phyloP scores from a whole-genome alignment of 192 early-diverging fungal species.

The Helicostylum pulchrum region DNA sequence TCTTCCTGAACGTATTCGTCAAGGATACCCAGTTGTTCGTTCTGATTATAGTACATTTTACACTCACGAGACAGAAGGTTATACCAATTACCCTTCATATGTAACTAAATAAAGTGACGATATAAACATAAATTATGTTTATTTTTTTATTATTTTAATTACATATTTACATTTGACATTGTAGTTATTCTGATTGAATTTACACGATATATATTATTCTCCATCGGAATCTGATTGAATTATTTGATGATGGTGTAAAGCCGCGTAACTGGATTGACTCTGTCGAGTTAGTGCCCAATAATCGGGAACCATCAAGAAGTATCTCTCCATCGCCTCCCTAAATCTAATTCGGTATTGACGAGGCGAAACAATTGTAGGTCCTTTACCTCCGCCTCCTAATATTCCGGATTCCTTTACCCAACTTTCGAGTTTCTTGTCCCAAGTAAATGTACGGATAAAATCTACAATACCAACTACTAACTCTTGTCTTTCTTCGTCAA shows the following conservation, averaged over 20 bases:
- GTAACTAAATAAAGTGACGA: not conserved
- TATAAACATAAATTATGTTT: not conserved
- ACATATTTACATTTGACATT: not conserved
- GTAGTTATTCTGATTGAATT: not conserved
- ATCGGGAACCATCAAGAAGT: conserved; percentile 85
- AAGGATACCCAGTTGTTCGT: conserved; percentile 15
- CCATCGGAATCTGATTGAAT: not conserved
- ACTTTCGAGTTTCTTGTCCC: conserved; percentile 97
- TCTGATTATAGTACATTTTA: conserved; percentile 32
- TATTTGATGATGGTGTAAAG: conserved; percentile 10
- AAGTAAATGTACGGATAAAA: conserved; percentile 96
- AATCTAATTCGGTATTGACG: conserved; percentile 92
- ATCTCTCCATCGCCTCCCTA: conserved; percentile 89
- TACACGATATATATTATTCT: conserved; percentile 1
- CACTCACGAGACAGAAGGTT: conserved; percentile 6
- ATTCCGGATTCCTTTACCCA: conserved; percentile 96
- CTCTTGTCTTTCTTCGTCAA: conserved; percentile 82
- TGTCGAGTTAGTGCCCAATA: conserved; percentile 36
- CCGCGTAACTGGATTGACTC: not conserved
- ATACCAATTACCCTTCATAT: conserved; percentile 33
- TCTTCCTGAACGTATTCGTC: conserved; percentile 22
- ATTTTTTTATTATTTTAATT: not conserved
- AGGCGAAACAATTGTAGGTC: conserved; percentile 96
- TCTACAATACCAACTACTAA: conserved; percentile 98
- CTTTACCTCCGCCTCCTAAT: conserved; percentile 88